Conservation (phyloP, 352 stramenopile genomes). For the Globisporangium viniferum region DNA sequence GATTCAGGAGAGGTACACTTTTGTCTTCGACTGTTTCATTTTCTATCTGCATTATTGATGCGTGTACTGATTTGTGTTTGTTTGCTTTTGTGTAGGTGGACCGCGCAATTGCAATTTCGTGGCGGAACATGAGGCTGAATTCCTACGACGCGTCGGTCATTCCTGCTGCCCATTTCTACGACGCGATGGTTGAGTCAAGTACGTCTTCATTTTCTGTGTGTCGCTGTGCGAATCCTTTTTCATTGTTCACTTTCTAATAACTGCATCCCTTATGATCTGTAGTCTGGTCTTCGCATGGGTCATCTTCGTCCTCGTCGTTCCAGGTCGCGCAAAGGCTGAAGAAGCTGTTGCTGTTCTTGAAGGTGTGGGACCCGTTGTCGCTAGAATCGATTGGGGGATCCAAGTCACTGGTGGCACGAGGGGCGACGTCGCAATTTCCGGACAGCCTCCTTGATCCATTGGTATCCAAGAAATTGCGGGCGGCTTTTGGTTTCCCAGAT, state of each 20-base stretch:
- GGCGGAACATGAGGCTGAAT: conserved; percentile 35
- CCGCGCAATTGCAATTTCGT: conserved; percentile 45
- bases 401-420: conserved; percentile 30
- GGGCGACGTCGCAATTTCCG: conserved; percentile 29
- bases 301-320: conserved; percentile 21
- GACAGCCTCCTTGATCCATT: conserved; percentile 26
- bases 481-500: conserved; percentile 36
- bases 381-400: conserved; percentile 23
- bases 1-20: conserved; percentile 37
- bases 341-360: conserved; percentile 54
- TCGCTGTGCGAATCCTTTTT: background rate
- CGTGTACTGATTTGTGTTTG: background rate
- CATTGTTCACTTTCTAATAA: background rate
- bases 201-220: conserved; percentile 8
- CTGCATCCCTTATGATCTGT: background rate
- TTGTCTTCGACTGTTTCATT: background rate
- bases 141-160: conserved; percentile 39
- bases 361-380: conserved; percentile 41
- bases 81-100: conserved; percentile 26
- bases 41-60: background rate
- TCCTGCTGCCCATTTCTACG: conserved; percentile 42
- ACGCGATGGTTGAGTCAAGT: conserved; percentile 35
- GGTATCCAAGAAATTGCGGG: conserved; percentile 21
- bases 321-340: conserved; percentile 47
- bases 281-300: conserved; percentile 27